phyloP scores from a whole-genome alignment of 2,329 filamentous ascomycete genomes.

The Pseudocercospora macadamiae region DNA sequence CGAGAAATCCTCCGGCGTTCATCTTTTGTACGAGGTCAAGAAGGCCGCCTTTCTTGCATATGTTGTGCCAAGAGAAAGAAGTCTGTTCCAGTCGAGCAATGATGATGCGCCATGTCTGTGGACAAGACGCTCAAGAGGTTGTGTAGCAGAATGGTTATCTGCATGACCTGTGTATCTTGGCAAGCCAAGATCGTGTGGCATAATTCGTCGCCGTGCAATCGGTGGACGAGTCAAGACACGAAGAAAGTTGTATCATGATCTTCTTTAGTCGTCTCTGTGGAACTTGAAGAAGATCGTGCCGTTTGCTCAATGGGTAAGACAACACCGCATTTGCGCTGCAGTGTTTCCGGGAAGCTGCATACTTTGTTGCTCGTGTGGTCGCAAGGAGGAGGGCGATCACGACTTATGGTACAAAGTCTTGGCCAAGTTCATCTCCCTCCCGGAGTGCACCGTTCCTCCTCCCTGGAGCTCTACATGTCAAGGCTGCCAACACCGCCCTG shows the following conservation, averaged over 20 bases:
- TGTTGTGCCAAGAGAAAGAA: neutral
- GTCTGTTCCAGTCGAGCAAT: neutral
- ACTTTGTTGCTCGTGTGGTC: neutral
- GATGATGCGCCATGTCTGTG: slow-evolving; percentile 1
- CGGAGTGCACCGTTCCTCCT: neutral
- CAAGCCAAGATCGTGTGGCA: neutral
- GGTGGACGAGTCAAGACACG: neutral
- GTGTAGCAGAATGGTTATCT: neutral
- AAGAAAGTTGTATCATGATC: too few relatives aligned
- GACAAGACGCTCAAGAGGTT: slow-evolving; percentile 2
- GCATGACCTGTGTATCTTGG: neutral
- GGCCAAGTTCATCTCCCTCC: neutral
- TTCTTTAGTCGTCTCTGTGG: too few relatives aligned
- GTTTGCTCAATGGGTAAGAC: too few relatives aligned
- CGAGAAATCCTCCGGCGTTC: neutral
- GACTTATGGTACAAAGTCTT: slow-evolving; percentile 3
- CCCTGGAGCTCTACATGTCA: neutral
- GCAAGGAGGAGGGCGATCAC: neutral
- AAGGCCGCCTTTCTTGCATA: neutral
- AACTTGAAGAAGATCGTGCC: too few relatives aligned
- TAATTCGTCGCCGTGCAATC: neutral
- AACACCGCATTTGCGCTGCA: neutral
- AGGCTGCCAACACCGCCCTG: slow-evolving; percentile 12
- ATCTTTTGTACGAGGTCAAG: neutral
- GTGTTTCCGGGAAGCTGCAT: neutral